phyloP scores from a whole-genome alignment of 257 asterid species.

The Plantago elongata region DNA sequence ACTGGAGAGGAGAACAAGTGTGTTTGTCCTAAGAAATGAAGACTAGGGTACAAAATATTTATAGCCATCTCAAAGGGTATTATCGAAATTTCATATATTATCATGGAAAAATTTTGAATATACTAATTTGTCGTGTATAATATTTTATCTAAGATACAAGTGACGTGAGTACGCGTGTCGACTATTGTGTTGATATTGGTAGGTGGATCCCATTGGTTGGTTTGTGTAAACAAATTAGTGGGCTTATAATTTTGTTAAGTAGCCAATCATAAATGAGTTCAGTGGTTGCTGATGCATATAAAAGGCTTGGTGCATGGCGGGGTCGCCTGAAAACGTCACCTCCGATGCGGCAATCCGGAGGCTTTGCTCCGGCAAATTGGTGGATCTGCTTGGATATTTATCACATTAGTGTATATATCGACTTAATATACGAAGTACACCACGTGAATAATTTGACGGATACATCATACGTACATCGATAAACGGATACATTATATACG shows the following conservation, averaged over 20 bases:
- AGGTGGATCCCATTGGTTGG: constrained; percentile 22
- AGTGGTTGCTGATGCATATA: constrained; percentile 45
- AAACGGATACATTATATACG: too few species aligned
- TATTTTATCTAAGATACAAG: constrained; percentile 12
- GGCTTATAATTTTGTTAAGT: constrained; percentile 29
- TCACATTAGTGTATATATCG: too few species aligned
- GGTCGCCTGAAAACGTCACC: constrained; percentile 4
- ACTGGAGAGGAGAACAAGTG: constrained; percentile 60
- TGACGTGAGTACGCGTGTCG: constrained; percentile 38
- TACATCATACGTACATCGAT: too few species aligned
- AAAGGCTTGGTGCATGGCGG: constrained; percentile 22
- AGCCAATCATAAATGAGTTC: constrained; percentile 27
- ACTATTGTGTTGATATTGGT: neutral
- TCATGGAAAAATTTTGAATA: constrained; percentile 46
- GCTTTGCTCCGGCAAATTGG: constrained; percentile 20
- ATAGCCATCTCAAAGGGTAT: constrained; percentile 31
- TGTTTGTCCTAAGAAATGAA: constrained; percentile 58
- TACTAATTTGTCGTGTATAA: constrained; percentile 28
- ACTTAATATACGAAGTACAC: too few species aligned
- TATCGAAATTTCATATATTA: constrained; percentile 17
- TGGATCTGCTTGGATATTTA: neutral
- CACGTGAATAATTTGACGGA: too few species aligned
- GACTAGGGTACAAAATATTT: constrained; percentile 28
- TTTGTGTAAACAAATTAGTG: constrained; percentile 26
- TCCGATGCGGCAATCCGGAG: constrained; percentile 20